Percentiles rank a stretch among this genome's conserved stretches.
Conservation (phyloP, 768 basidiomycete genomes). For the Lactifluus hygrophoroides region DNA sequence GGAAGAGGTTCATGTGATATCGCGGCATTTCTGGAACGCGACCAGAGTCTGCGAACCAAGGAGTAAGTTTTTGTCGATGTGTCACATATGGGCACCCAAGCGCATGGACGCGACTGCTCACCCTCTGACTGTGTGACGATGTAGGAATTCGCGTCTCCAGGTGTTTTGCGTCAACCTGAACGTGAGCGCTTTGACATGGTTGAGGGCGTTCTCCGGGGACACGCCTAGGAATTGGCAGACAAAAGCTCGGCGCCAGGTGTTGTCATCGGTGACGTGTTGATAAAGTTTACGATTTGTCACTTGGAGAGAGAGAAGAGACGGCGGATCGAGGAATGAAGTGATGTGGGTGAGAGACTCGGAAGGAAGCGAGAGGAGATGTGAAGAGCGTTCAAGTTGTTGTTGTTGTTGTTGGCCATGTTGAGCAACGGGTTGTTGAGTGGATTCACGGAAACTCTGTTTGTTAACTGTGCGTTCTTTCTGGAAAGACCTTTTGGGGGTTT, state of each 20-base stretch:
- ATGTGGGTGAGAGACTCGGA: conserved; percentile 68
- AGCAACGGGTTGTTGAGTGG: conserved; percentile 30
- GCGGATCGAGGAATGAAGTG: conserved; percentile 63
- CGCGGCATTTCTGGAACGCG: conserved; percentile 48
- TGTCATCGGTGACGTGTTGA: conserved; percentile 66
- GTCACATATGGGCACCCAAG: neutral
- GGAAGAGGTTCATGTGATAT: conserved; percentile 58
- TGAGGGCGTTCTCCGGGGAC: conserved; percentile 51
- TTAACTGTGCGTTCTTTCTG: conserved; percentile 33
- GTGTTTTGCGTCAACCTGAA: conserved; percentile 48
- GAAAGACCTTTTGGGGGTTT: conserved; percentile 38
- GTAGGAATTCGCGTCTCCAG: conserved; percentile 67
- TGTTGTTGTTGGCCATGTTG: conserved; percentile 23
- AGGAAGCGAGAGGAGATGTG: conserved; percentile 37
- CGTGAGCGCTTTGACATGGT: conserved; percentile 35
- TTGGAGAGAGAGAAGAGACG: conserved; percentile 49
- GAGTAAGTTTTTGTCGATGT: neutral
- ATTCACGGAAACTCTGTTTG: conserved; percentile 26
- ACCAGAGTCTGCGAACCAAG: conserved; percentile 51
- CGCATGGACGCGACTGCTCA: no score
- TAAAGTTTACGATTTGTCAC: conserved; percentile 43
- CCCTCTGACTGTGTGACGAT: conserved; percentile 47
- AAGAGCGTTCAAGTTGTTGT: no score
- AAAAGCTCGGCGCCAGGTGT: conserved; percentile 74
- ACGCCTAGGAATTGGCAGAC: conserved; percentile 58